Base-by-base conservation (phyloP, 176 grass and related monocot species). In the Carex littledalei region DNA sequence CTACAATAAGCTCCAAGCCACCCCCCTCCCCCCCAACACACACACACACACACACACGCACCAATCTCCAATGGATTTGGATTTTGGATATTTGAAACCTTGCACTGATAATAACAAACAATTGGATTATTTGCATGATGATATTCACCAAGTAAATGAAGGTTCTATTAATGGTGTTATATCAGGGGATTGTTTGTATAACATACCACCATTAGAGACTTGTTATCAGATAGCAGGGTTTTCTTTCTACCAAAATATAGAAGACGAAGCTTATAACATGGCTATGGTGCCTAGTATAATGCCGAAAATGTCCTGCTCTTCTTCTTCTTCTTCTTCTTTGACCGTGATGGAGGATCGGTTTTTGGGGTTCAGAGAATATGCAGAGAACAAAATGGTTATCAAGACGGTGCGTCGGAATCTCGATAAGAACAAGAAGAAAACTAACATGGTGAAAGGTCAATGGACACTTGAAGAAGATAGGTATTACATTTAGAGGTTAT, bases 381-480 rank as follows among this genome's bases (percentile, higher is more conserved):
- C 35, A 43, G 68, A 4, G 39, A 79, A 57, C 50, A 69, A 79
- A 41, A 88, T 84, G 69, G 31, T 49, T 47, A 43, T 22, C 12
- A 9, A 62, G 16, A 54, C 20, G 15, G 64, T 61, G 24, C 82
- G 31, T 13, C 85, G 57, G 47, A 61, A 63, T 32, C 69, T 55
- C 39, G 10, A 56, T 32, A 90, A 81, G 66, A 70, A 56, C 39
- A 82, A 81, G 22, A 99, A 95, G 81, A 94, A 91, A 66, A 37
- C 72, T 61, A 92, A 91, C 26, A 84, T 92, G 84, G 91, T 94
- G 24, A 95, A 99, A 87, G 96, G 96, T 22, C 96, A 99, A 79
- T 99, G 93, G 93, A 99, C 93, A 37, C 81, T 82, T 17, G 91
- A 88, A 61, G 93, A 95, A 84, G 93, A 95, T 81, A 95, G 96